These are phyloP conservation scores for Pisolithus microcarpus DNA, from an alignment of 768 basidiomycete species.

Conservation along the genomic window DNA sequence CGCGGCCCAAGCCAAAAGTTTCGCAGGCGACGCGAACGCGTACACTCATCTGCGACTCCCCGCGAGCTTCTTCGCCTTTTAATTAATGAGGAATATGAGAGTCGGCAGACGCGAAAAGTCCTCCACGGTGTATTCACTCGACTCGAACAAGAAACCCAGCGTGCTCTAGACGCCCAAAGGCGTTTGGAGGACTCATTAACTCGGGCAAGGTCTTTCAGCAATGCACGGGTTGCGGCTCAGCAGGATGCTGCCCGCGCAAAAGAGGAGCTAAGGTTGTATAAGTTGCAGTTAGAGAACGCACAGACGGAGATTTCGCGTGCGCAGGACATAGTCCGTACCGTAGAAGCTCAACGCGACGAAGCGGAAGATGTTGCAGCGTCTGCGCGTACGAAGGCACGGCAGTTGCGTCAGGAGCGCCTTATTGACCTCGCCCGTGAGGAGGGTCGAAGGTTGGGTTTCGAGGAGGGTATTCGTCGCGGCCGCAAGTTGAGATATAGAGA, in stretches of 20 bases:
- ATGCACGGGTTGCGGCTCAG: conserved; percentile 24
- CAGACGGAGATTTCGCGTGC: conserved; percentile 53
- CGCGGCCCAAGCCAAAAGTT: conserved; percentile 29
- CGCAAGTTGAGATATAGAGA: conserved; percentile 26
- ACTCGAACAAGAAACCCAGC: conserved; percentile 30
- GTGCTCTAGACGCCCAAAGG: conserved; percentile 29
- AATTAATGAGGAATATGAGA: conserved; percentile 36
- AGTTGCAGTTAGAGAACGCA: conserved; percentile 50
- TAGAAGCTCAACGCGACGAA: conserved; percentile 41
- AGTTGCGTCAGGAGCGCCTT: conserved; percentile 39
- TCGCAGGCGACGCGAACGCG: conserved; percentile 29
- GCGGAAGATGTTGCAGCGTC: conserved; percentile 42
- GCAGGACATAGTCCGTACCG: conserved; percentile 42
- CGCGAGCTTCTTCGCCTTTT: conserved; percentile 29
- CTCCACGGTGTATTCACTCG: conserved; percentile 32
- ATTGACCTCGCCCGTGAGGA: conserved; percentile 48
- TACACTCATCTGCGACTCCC: conserved; percentile 23
- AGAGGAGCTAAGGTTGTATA: conserved; percentile 51
- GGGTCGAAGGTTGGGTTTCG: conserved; percentile 45
- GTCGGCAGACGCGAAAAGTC: conserved; percentile 32
- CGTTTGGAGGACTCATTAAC: conserved; percentile 26
- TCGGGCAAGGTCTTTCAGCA: conserved; percentile 24
- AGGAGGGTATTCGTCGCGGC: conserved; percentile 39
- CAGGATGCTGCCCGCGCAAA: conserved; percentile 26
- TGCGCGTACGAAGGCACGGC: conserved; percentile 39